Evolutionary conservation across 2,329 filamentous ascomycete genomes (phyloP), one percentile per base, ranked within the genome.

Genomic region (Fusarium mundagurra): DNA sequence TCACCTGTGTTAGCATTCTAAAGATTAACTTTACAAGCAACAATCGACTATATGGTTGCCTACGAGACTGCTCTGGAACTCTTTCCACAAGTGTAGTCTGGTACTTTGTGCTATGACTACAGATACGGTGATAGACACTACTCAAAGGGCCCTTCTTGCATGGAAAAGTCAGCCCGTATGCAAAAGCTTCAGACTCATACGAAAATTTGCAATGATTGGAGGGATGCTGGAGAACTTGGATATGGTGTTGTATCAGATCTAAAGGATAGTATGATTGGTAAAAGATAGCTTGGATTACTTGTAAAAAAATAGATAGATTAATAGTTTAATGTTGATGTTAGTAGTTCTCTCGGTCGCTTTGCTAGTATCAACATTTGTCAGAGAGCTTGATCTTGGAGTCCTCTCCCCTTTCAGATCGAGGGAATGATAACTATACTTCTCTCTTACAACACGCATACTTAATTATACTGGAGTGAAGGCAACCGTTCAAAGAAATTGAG

Each of bases 1-100:
- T 44, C 8, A 13, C 11, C 16, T 24, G 16, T 44, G 6, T 27
- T 45, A 2, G 44, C 24, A 45, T 24, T 12, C 17, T 27, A 9
- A 27, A 20, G 8, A 1, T 5, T 18, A 14, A 45, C 12, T 1
- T 13, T 0, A 3, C 11, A 45, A 17, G n/a, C n/a, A 13, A 10
- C 5, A 24, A 18, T 24, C 5, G 5, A 18, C 43, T 44, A 9
- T 12, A 18, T n/a, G 17, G 1, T 24, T 27, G 1, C 12, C 5
- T 27, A 9, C 6, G 9, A 22, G 11, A 29, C 18, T 47, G 13
- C 18, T 5, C 44, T 47, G 44, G 12, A 27, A 43, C 22, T 27
- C n/a, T 24, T 27, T 45, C 43, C 27, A 27, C n/a, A 45, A 24
- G 11, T 11, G 17, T 45, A 45, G 43, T 18, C 24, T 8, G n/a